phyloP scores from a whole-genome alignment of 768 basidiomycete species.

The Lyophyllum semitale region DNA sequence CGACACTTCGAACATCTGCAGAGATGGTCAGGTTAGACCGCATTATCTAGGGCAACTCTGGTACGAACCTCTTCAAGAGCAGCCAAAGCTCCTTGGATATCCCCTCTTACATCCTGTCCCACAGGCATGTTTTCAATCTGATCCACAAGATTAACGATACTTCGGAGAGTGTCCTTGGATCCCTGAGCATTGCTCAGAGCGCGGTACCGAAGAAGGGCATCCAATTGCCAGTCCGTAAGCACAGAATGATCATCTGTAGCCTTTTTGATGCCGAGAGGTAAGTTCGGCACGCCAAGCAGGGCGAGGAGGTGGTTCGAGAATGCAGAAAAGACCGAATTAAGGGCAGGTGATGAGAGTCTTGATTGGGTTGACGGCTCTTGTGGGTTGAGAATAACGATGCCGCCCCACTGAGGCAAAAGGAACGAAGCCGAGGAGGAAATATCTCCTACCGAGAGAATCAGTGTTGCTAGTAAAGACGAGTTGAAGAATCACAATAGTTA shows the following conservation, averaged over 20 bases:
- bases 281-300: slow-evolving; percentile 77
- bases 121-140: slow-evolving; percentile 95
- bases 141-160: slow-evolving; percentile 81
- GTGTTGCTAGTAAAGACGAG: slow-evolving; percentile 6
- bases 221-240: slow-evolving; percentile 78
- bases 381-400: slow-evolving; percentile 79
- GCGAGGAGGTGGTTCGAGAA: slow-evolving; percentile 74
- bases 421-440: slow-evolving; percentile 65
- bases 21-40: not conserved
- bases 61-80: slow-evolving; percentile 70
- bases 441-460: slow-evolving; percentile 38
- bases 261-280: slow-evolving; percentile 49
- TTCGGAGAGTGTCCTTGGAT: slow-evolving; percentile 73
- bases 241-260: slow-evolving; percentile 11
- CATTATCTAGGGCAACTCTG: not conserved
- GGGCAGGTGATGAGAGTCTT: slow-evolving; percentile 42
- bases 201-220: slow-evolving; percentile 72
- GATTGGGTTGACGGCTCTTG: slow-evolving; percentile 26
- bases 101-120: slow-evolving; percentile 69
- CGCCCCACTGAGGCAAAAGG: slow-evolving; percentile 92
- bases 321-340: slow-evolving; percentile 56
- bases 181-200: slow-evolving; percentile 67
- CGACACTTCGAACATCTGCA: slow-evolving; percentile 41
- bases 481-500: slow-evolving; percentile 21
- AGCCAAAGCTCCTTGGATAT: slow-evolving; percentile 68